A percentile compares a stretch with the other conserved stretches of the same genome.
These are phyloP conservation scores for Trypanosomatidae sp. DNA, from an alignment of 208 protist species.

Conservation along the genomic window DNA sequence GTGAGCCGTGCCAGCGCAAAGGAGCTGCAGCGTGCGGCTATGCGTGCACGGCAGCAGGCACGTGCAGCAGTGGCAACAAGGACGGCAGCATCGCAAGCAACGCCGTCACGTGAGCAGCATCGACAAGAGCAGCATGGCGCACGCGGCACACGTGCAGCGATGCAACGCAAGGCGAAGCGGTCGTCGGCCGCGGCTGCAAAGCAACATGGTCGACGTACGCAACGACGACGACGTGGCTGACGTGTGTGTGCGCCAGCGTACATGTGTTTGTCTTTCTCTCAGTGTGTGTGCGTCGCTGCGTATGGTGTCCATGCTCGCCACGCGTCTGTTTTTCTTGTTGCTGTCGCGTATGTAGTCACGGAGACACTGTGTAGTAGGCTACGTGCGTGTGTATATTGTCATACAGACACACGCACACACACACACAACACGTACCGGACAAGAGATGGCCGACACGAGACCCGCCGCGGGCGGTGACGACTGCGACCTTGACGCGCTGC, in stretches of 20 bases:
- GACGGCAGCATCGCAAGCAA: slow-evolving; percentile 2
- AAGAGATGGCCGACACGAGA: too few species aligned
- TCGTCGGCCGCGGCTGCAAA: neutral
- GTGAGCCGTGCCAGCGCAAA: slow-evolving; percentile 40
- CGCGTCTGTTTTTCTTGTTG: too few species aligned
- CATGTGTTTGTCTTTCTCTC: too few species aligned
- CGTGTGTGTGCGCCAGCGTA: too few species aligned
- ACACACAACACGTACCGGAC: slow-evolving; percentile 3
- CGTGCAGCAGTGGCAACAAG: neutral
- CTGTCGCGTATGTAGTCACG: too few species aligned
- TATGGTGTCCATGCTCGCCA: too few species aligned
- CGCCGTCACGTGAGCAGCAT: neutral
- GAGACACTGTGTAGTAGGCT: too few species aligned
- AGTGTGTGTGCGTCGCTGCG: too few species aligned
- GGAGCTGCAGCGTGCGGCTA: slow-evolving; percentile 23
- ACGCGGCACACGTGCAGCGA: neutral
- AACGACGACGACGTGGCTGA: neutral
- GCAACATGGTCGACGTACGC: neutral
- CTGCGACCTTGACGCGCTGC: slow-evolving; percentile 68
- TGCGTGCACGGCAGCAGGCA: slow-evolving; percentile 6
- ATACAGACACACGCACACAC: slow-evolving; percentile 2
- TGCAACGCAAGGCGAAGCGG: neutral
- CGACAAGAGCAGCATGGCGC: neutral
- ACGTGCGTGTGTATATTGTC: too few species aligned
- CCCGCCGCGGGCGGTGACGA: too few species aligned